phyloP scores from a whole-genome alignment of 495 filamentous ascomycete species.

The Platismatia glauca region DNA sequence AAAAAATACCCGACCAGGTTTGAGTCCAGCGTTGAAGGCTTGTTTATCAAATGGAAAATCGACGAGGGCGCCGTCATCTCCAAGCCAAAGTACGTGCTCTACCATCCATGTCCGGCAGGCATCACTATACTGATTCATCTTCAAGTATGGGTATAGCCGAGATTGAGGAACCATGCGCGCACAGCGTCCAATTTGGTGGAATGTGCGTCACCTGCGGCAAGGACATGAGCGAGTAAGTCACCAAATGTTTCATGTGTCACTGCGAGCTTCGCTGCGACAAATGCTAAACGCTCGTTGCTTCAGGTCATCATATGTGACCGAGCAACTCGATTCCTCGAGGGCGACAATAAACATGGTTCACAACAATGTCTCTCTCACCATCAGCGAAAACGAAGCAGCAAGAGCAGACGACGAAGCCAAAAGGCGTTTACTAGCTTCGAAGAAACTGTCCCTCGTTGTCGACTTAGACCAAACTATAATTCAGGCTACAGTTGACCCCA shows the following conservation, averaged over 20 bases:
- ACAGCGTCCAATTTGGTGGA: constrained; percentile 82
- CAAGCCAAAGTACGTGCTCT: constrained; percentile 30
- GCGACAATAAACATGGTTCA: constrained; percentile 91
- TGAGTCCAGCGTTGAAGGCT: constrained; percentile 74
- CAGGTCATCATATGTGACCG: constrained; percentile 51
- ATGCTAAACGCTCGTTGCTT: constrained; percentile 4
- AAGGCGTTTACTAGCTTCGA: constrained; percentile 62
- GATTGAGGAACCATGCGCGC: constrained; percentile 84
- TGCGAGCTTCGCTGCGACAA: background rate
- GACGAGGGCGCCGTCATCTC: constrained; percentile 60
- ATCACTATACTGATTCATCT: constrained; percentile 16
- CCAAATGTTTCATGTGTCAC: background rate
- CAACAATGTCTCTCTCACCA: constrained; percentile 70
- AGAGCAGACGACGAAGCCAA: constrained; percentile 80
- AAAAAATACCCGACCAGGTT: constrained; percentile 67
- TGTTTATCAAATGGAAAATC: constrained; percentile 65
- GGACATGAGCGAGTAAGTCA: constrained; percentile 78
- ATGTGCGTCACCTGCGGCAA: constrained; percentile 89
- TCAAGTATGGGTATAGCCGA: constrained; percentile 53
- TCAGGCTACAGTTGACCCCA: constrained; percentile 94
- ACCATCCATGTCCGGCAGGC: background rate
- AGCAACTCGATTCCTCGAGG: constrained; percentile 56
- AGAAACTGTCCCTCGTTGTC: constrained; percentile 87
- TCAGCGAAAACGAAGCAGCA: constrained; percentile 64
- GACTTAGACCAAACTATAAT: constrained; percentile 98